Base-by-base conservation (phyloP, 495 filamentous ascomycete genomes). In the Aspergillus incahuasiensis region DNA sequence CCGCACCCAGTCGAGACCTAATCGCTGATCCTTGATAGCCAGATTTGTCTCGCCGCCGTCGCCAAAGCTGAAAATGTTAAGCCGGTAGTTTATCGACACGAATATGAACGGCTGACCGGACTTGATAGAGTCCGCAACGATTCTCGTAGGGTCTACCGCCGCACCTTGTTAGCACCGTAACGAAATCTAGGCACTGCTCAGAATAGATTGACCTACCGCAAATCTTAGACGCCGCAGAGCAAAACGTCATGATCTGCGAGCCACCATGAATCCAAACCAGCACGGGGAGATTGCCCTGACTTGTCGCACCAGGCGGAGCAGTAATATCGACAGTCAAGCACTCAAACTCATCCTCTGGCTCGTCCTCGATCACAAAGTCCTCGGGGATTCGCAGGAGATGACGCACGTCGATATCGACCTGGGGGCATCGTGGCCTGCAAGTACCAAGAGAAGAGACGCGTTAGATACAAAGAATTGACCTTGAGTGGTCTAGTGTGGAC, bases 61-160 rank as follows among this genome's bases (percentile, higher is more conserved):
- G 20, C 83, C 81, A 44, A 82, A 86, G 20, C 82, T 79, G 58
- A 86, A 84, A 54, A 88, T 79, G 63, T 85, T 84, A 48, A 86
- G 58, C 6, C 85, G 82, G 63, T 87, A 86, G 66, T 86, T 86
- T 65, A 86, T 75, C 5, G 74, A 73, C 13, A 87, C 80, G 52
- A 87, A 79, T 19, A 89, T 72, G 22, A 85, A 73, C 34, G 74
- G 70, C 47, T 83, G 74, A 16, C 56, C 62, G 3, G 60, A 43
- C 39, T 62, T 63, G 28, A 73, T 65, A 0, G 72, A 73, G 24
- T 73, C 72, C 0, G 65, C 62, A 15, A 74, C 67, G 28, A 74
- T 53, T 35, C 66, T 68, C 28, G 61, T 67, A 0, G 70, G 68
- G 56, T 71, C 70, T 71, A 56, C 3, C n/a, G 12, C 6, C 4